Evolutionary conservation across 345 rosid genomes (phyloP).

Genomic region (Ricinus communis): DNA sequence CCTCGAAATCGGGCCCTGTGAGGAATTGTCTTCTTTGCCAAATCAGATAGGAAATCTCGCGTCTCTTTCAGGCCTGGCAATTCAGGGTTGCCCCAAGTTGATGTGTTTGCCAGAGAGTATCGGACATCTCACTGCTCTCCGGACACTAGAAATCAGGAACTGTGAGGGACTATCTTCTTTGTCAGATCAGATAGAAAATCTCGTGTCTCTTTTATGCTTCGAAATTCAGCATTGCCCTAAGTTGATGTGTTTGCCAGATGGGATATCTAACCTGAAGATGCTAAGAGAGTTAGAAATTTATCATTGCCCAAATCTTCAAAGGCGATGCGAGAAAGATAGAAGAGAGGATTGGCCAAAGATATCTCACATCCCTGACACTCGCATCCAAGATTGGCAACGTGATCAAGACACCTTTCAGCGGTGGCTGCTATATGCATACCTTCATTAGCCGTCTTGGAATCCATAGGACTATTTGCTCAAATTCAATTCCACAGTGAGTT

Average conservation of each 20-base stretch:
- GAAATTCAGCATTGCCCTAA: background rate
- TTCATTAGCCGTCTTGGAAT: too few species aligned
- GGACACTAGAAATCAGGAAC: background rate
- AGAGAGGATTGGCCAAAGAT: conserved; percentile 15
- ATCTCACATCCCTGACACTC: conserved; percentile 1
- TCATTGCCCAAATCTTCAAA: background rate
- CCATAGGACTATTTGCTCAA: too few species aligned
- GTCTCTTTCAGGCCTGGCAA: background rate
- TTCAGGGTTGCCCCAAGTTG: background rate
- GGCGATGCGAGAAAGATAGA: background rate
- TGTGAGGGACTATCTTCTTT: background rate
- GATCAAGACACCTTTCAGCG: too few species aligned
- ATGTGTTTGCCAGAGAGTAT: conserved; percentile 3
- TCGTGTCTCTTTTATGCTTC: background rate
- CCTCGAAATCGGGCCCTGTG: background rate
- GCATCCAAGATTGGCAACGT: too few species aligned
- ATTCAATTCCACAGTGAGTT: too few species aligned
- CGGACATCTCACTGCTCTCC: conserved; percentile 1
- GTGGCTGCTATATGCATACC: too few species aligned
- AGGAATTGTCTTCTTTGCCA: conserved; percentile 7
- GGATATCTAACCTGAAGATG: background rate
- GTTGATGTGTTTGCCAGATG: conserved; percentile 1
- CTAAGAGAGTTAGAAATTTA: background rate
- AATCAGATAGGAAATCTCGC: conserved; percentile 1
- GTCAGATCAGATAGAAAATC: conserved; percentile 5